Evolutionary conservation across 192 early-diverging fungal species (phyloP).

Genomic region (Pilaira anomala): DNA sequence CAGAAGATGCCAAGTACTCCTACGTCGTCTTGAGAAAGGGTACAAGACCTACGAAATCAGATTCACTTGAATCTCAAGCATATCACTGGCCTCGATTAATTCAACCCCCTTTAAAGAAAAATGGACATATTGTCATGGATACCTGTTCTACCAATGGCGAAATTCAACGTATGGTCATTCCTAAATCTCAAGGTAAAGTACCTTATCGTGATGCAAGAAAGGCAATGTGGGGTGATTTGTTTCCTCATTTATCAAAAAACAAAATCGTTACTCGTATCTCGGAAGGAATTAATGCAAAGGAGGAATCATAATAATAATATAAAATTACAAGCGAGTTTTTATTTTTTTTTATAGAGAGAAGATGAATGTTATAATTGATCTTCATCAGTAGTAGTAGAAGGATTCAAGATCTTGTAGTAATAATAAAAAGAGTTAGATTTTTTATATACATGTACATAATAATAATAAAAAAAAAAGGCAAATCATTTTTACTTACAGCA

Average conservation of each 20-base stretch:
- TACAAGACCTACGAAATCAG: constrained; percentile 33
- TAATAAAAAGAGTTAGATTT: too few species aligned
- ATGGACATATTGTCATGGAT: constrained; percentile 74
- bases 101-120: constrained; percentile 73
- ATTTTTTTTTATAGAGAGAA: too few species aligned
- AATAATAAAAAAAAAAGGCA: neutral
- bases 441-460: too few species aligned
- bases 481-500: constrained; percentile 17
- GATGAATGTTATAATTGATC: neutral
- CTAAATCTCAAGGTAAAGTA: constrained; percentile 66
- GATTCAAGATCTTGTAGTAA: too few species aligned
- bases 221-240: constrained; percentile 78
- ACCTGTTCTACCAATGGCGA: constrained; percentile 51
- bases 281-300: neutral
- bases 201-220: constrained; percentile 74
- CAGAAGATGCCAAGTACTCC: constrained; percentile 74
- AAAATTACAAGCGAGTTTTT: too few species aligned
- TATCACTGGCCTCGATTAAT: constrained; percentile 71
- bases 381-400: neutral
- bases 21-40: constrained; percentile 77
- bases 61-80: constrained; percentile 28
- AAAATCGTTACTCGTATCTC: constrained; percentile 19
- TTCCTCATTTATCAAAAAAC: constrained; percentile 70
- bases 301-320: neutral
- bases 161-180: constrained; percentile 68